Conservation (phyloP, 805 yeast species). For the Yarrowia sp. region DNA sequence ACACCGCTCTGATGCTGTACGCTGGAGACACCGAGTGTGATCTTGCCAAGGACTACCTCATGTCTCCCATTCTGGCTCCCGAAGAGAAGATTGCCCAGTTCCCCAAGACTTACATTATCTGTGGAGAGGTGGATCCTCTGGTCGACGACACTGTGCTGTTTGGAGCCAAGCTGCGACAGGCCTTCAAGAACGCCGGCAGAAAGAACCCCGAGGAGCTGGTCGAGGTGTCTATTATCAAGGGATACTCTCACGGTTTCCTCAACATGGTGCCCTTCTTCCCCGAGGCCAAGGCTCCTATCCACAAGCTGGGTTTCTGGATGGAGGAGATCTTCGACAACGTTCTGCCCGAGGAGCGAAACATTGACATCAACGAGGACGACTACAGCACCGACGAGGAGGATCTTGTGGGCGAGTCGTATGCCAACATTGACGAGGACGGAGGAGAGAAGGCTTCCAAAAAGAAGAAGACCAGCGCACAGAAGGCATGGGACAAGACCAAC, state of each 20-base stretch:
- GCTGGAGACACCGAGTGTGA: constrained; percentile 42
- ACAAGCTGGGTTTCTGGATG: constrained; percentile 46
- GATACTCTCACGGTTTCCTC: constrained; percentile 47
- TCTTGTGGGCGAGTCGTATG: constrained; percentile 31
- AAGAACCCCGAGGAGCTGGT: constrained; percentile 43
- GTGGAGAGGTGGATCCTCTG: constrained; percentile 49
- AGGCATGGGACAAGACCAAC: constrained; percentile 31
- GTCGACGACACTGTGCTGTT: constrained; percentile 49
- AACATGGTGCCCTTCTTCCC: constrained; percentile 46
- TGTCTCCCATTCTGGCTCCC: constrained; percentile 48
- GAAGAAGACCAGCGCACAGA: constrained; percentile 27
- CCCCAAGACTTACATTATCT: constrained; percentile 47
- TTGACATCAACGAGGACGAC: constrained; percentile 31
- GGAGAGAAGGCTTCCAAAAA: constrained; percentile 6
- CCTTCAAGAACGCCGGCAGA: constrained; percentile 42
- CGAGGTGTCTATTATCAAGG: constrained; percentile 46
- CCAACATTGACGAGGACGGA: constrained; percentile 22
- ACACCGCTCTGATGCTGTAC: constrained; percentile 46
- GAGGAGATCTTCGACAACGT: constrained; percentile 39
- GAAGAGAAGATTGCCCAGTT: constrained; percentile 44
- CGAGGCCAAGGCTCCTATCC: constrained; percentile 44
- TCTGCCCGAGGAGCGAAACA: constrained; percentile 33
- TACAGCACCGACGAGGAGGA: constrained; percentile 35
- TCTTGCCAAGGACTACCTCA: constrained; percentile 44
- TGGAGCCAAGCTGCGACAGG: constrained; percentile 47